Evolutionary conservation across 1,139 yeast species (phyloP).

Genomic region (Kodamaea sp.): DNA sequence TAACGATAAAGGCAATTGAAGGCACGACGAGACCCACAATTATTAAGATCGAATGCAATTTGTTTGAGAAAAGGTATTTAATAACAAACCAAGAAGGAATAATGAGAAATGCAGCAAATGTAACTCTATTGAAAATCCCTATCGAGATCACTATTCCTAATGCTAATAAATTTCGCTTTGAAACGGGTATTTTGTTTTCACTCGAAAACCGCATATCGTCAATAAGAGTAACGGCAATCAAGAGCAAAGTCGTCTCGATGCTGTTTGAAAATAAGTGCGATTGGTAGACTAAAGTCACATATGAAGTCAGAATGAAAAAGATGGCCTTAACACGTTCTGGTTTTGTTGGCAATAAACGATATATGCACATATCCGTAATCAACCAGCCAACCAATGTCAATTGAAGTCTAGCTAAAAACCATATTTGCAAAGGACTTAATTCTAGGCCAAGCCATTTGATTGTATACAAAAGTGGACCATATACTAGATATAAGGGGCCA

Average conservation of each 20-base stretch:
- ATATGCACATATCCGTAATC: slow-evolving; percentile 49
- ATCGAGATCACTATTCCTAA: slow-evolving; percentile 56
- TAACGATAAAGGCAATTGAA: slow-evolving; percentile 35
- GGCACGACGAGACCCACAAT: slow-evolving; percentile 31
- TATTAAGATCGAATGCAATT: slow-evolving; percentile 19
- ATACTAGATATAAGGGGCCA: slow-evolving; percentile 62
- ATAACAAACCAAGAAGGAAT: slow-evolving; percentile 51
- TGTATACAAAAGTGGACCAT: slow-evolving; percentile 60
- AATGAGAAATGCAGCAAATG: slow-evolving; percentile 72
- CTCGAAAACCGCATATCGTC: slow-evolving; percentile 39
- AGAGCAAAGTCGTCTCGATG: slow-evolving; percentile 68
- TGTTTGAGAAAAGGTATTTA: slow-evolving; percentile 32
- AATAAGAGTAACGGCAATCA: slow-evolving; percentile 52
- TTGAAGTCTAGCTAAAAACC: slow-evolving; percentile 57
- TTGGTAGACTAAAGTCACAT: slow-evolving; percentile 76
- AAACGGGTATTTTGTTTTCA: slow-evolving; percentile 11
- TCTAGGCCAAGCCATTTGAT: slow-evolving; percentile 21
- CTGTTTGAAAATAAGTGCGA: slow-evolving; percentile 87
- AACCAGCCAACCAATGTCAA: slow-evolving; percentile 58
- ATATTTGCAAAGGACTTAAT: slow-evolving; percentile 43
- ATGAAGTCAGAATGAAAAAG: slow-evolving; percentile 70
- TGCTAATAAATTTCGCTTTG: slow-evolving; percentile 20
- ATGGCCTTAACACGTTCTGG: slow-evolving; percentile 63
- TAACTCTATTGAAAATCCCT: slow-evolving; percentile 81
- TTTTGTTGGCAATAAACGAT: slow-evolving; percentile 50